phyloP scores from a whole-genome alignment of 2,329 filamentous ascomycete genomes.

The Pseudogymnoascus sp. region DNA sequence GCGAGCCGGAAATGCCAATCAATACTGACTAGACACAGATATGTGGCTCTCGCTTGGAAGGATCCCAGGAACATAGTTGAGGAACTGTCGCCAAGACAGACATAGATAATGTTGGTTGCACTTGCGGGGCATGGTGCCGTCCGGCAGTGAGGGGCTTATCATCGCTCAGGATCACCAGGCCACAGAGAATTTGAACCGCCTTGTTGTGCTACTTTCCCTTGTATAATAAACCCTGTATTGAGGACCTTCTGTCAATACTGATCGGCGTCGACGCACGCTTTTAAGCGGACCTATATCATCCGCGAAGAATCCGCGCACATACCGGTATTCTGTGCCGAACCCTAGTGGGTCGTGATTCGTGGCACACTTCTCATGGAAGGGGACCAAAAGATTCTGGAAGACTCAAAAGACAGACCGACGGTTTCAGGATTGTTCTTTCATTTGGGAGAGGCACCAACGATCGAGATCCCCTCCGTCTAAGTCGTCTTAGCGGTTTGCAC shows the following conservation, averaged over 20 bases:
- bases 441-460: not conserved
- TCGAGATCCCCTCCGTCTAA: not conserved
- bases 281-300: conserved; percentile 6
- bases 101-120: conserved; percentile 2
- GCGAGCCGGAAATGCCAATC: not conserved
- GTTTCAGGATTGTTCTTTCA: conserved; percentile 2
- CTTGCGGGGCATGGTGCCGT: not conserved
- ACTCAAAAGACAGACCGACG: not conserved
- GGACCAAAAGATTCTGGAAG: conserved; percentile 5
- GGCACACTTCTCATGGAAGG: conserved; percentile 1
- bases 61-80: conserved; percentile 28
- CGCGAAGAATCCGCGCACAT: not conserved
- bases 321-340: conserved; percentile 3
- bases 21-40: conserved; percentile 19
- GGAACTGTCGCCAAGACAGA: conserved; percentile 21
- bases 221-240: conserved; percentile 6
- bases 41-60: conserved; percentile 28
- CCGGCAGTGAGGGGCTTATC: conserved; percentile 1
- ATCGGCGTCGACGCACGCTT: not conserved
- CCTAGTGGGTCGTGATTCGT: not conserved
- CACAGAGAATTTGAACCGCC: not conserved
- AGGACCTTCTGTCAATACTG: not conserved
- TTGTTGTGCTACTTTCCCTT: not conserved
- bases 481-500: not conserved
- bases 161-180: conserved; percentile 1